Percentiles rank a stretch among this genome's conserved stretches.
Conservation (phyloP, 768 basidiomycete species). For the Lactarius hengduanensis region DNA sequence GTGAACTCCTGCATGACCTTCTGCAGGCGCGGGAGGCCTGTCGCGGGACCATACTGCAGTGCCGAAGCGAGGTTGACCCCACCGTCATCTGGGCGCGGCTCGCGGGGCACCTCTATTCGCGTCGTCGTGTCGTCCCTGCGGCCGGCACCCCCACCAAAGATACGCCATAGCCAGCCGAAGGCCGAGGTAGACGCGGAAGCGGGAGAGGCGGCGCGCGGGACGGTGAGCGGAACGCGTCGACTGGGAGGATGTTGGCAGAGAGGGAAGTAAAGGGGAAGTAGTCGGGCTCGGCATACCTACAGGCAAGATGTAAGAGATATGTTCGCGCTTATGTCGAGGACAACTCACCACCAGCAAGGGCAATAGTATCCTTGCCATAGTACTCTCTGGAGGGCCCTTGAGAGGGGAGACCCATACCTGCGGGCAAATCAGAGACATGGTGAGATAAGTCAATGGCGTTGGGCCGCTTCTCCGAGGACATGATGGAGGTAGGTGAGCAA, state of each 20-base stretch:
- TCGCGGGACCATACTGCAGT: slow-evolving; percentile 63
- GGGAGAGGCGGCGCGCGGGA: slow-evolving; percentile 21
- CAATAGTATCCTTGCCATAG: slow-evolving; percentile 52
- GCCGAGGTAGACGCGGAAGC: slow-evolving; percentile 32
- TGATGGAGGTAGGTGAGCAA: slow-evolving; percentile 13
- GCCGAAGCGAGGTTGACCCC: slow-evolving; percentile 60
- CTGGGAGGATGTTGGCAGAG: slow-evolving; percentile 50
- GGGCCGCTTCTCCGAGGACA: slow-evolving; percentile 38
- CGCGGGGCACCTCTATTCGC: slow-evolving; percentile 61
- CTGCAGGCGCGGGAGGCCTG: slow-evolving; percentile 58
- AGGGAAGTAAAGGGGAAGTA: slow-evolving; percentile 71
- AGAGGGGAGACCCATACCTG: slow-evolving; percentile 54
- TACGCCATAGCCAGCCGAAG: slow-evolving; percentile 58
- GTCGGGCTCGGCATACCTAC: slow-evolving; percentile 60
- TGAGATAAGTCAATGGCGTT: slow-evolving; percentile 68
- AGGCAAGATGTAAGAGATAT: background rate
- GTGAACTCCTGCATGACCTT: slow-evolving; percentile 59
- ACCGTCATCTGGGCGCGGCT: slow-evolving; percentile 41
- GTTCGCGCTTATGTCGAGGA: background rate
- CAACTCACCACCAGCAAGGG: slow-evolving; percentile 64
- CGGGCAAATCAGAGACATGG: slow-evolving; percentile 62
- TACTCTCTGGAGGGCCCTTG: slow-evolving; percentile 66
- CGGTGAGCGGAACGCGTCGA: slow-evolving; percentile 49
- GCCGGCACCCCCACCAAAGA: slow-evolving; percentile 40
- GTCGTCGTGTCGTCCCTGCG: slow-evolving; percentile 44